Evolutionary conservation across 371 early-diverging fungal genomes (phyloP).

Genomic region (Umbelopsis sp.): DNA sequence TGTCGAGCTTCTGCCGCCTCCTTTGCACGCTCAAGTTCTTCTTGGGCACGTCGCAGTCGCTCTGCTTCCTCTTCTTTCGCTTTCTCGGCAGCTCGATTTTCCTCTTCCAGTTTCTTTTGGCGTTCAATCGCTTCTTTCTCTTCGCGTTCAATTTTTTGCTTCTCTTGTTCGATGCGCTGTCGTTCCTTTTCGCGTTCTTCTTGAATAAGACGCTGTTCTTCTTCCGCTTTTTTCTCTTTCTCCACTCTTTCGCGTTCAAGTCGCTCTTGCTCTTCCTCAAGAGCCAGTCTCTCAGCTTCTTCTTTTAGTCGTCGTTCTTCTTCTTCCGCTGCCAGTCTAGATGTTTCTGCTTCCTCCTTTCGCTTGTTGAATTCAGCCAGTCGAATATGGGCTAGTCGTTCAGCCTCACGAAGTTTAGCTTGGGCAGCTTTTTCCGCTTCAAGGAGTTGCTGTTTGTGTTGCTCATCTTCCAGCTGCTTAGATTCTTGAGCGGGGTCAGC

Average conservation of each 20-base stretch:
- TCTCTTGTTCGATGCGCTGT: conserved; percentile 8
- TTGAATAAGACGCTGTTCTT: conserved; percentile 17
- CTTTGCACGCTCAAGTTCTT: conserved; percentile 28
- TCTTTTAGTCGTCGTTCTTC: conserved; percentile 30
- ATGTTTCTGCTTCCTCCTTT: conserved; percentile 19
- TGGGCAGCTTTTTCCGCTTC: conserved; percentile 44
- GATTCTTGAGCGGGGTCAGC: conserved; percentile 11
- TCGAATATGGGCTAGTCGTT: conserved; percentile 30
- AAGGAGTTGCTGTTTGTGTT: background rate
- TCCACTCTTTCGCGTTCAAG: conserved; percentile 22
- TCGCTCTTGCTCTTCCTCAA: conserved; percentile 20
- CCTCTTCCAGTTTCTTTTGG: conserved; percentile 25
- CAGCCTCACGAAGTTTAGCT: conserved; percentile 44
- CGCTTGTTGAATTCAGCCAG: background rate
- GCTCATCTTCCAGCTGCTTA: background rate
- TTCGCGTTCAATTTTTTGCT: background rate
- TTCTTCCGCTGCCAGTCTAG: conserved; percentile 29
- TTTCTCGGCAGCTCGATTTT: conserved; percentile 27
- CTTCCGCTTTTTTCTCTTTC: conserved; percentile 23
- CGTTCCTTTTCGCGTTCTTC: conserved; percentile 4
- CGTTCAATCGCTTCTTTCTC: background rate
- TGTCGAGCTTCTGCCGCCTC: conserved; percentile 37
- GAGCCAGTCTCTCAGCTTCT: conserved; percentile 29
- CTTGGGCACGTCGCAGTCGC: conserved; percentile 20
- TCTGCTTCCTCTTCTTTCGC: conserved; percentile 28